Evolutionary conservation across 2,329 filamentous ascomycete genomes (phyloP).

Genomic region (Pleomassaria siparia): DNA sequence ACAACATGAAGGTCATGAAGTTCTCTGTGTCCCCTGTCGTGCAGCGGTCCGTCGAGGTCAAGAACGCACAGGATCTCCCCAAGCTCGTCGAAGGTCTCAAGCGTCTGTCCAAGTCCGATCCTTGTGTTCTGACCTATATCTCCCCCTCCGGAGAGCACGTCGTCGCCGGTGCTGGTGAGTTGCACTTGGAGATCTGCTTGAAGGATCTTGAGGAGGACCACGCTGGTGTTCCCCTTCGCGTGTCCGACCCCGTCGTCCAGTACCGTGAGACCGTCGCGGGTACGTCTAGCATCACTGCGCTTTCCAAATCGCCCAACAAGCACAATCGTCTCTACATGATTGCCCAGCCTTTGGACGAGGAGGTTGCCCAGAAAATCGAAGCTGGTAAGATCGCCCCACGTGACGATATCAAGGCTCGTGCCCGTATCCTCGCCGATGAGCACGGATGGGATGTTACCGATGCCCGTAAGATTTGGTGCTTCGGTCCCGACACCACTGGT

Average conservation of each 20-base stretch:
- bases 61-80: conserved; percentile 99
- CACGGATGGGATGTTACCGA: conserved; percentile 99
- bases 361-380: conserved; percentile 89
- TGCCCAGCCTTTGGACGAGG: conserved; percentile 88
- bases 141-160: conserved; percentile 96
- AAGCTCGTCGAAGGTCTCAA: conserved; percentile 99
- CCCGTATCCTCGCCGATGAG: conserved; percentile 93
- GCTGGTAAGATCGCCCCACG: conserved; percentile 85
- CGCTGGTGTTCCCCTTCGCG: conserved; percentile 94
- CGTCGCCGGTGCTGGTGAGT: conserved; percentile 97
- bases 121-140: conserved; percentile 91
- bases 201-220: conserved; percentile 99
- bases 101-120: conserved; percentile 99
- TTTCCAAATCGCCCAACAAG: conserved; percentile 99
- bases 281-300: conserved; percentile 89
- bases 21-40: conserved; percentile 99
- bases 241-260: conserved; percentile 97
- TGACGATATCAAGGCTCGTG: conserved; percentile 99
- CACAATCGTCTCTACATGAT: conserved; percentile 99
- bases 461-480: conserved; percentile 99
- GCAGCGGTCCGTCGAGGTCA: conserved; percentile 97
- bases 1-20: conserved; percentile 99
- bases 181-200: conserved; percentile 99
- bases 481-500: conserved; percentile 96
- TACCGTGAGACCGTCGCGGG: conserved; percentile 93